Conservation (phyloP, 2,329 filamentous ascomycete species). For the Pestalotiopsis fici region DNA sequence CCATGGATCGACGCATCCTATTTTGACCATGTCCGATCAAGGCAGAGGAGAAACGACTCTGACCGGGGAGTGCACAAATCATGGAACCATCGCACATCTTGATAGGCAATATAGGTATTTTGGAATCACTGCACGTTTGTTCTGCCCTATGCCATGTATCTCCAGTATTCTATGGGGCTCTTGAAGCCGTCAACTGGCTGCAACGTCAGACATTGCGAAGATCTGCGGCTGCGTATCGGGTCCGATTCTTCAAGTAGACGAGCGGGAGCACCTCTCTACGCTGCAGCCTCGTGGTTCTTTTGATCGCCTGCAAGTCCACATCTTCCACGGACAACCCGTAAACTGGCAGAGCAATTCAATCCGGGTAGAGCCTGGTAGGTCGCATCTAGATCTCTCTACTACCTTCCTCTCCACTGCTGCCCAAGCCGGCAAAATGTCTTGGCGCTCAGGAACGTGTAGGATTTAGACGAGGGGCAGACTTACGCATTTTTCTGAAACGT, state of each 20-base stretch:
- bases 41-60: neutral
- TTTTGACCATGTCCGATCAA: neutral
- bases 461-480: neutral
- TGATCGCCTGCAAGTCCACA: neutral
- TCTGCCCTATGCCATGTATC: neutral
- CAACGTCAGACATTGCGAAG: neutral
- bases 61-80: neutral
- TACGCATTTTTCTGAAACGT: constrained; percentile 7
- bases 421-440: neutral
- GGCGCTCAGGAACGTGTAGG: constrained; percentile 4
- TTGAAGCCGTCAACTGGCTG: neutral
- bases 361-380: neutral
- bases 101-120: neutral
- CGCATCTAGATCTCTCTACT: neutral
- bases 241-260: neutral
- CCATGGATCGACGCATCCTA: neutral
- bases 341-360: neutral
- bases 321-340: neutral
- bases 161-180: neutral
- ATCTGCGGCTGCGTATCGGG: neutral
- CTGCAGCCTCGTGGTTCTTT: neutral
- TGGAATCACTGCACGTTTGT: neutral
- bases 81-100: neutral
- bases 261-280: neutral
- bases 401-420: neutral